Conservation (phyloP, 768 basidiomycete species). For the Macrolepiota albuminosa region DNA sequence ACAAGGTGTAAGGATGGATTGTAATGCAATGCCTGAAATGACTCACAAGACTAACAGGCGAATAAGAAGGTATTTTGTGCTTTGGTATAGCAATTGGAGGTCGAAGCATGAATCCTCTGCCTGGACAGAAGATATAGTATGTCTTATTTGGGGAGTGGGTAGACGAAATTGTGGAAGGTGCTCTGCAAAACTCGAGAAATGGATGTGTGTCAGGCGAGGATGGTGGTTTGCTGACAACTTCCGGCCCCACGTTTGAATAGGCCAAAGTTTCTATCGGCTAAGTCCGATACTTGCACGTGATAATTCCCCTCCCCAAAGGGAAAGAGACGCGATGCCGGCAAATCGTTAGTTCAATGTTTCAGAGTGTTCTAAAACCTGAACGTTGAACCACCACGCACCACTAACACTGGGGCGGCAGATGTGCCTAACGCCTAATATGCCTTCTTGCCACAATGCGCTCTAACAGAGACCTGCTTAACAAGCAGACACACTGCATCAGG, state of each 20-base stretch:
- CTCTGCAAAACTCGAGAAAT: slow-evolving; percentile 9
- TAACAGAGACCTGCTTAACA: no score
- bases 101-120: slow-evolving; percentile 93
- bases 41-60: slow-evolving; percentile 51
- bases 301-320: not conserved
- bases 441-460: no score
- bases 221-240: slow-evolving; percentile 25
- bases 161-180: slow-evolving; percentile 59
- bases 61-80: slow-evolving; percentile 53
- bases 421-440: no score
- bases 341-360: no score
- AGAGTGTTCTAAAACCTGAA: no score
- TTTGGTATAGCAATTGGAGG: slow-evolving; percentile 72
- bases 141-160: slow-evolving; percentile 37
- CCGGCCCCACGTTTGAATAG: slow-evolving; percentile 11
- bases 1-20: not conserved
- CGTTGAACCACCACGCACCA: no score
- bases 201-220: slow-evolving; percentile 7
- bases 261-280: slow-evolving; percentile 15
- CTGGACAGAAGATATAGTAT: slow-evolving; percentile 54
- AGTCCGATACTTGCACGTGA: slow-evolving; percentile 7
- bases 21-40: not conserved
- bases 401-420: no score
- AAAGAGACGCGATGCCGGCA: no score
- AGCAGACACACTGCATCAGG: no score